Conservation (phyloP, 208 protist genomes). For the Polymyxa betae region DNA sequence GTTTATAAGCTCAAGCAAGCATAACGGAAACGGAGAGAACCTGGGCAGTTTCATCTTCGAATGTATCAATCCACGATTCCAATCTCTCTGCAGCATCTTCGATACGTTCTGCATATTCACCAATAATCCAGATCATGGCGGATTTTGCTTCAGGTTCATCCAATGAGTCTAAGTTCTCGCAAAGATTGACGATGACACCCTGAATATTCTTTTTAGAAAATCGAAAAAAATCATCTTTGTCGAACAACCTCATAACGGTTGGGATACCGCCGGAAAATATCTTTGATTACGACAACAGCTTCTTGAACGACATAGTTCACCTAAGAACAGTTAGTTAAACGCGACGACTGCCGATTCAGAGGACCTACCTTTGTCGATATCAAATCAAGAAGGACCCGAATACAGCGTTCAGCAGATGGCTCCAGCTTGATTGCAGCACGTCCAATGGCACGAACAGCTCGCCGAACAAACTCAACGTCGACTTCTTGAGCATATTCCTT, state of each 20-base stretch:
- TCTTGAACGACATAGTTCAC: conserved; percentile 95
- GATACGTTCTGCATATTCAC: conserved; percentile 70
- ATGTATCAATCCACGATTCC: conserved; percentile 89
- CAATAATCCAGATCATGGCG: conserved; percentile 98
- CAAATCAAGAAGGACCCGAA: conserved; percentile 87
- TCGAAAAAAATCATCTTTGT: neutral
- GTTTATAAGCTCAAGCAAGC: neutral
- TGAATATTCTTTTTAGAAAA: neutral
- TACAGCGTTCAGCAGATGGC: conserved; percentile 83
- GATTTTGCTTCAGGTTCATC: conserved; percentile 91
- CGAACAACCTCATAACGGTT: conserved; percentile 70
- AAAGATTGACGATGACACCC: conserved; percentile 78
- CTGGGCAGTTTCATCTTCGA: conserved; percentile 83
- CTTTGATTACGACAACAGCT: conserved; percentile 93
- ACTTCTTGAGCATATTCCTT: conserved; percentile 93
- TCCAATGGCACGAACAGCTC: conserved; percentile 92
- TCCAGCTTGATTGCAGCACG: conserved; percentile 96
- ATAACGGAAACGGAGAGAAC: conserved; percentile 68
- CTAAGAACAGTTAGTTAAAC: neutral
- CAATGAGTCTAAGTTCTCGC: conserved; percentile 90
- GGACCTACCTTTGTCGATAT: conserved; percentile 79
- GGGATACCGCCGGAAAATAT: conserved; percentile 94
- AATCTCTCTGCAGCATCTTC: conserved; percentile 55
- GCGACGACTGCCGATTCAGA: neutral
- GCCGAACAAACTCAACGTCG: conserved; percentile 95